These are phyloP conservation scores for Aureobasidium sp. DNA, from an alignment of 2,329 filamentous ascomycete species.

Conservation along the genomic window DNA sequence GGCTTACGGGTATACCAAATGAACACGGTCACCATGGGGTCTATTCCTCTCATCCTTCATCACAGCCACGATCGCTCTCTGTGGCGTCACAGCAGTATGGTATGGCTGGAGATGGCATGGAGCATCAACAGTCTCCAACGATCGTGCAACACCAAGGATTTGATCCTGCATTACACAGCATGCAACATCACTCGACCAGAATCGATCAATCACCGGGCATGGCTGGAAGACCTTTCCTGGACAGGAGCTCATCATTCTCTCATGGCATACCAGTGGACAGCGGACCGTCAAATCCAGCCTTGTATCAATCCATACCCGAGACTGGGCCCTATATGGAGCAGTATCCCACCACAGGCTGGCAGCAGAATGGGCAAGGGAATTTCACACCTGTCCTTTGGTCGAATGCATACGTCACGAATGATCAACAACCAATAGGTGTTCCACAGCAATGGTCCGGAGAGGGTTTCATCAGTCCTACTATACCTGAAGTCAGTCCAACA, in stretches of 20 bases:
- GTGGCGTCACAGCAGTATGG: slow-evolving; percentile 2
- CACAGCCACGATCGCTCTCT: background rate
- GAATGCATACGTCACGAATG: slow-evolving; percentile 4
- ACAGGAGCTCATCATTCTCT: background rate
- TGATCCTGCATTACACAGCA: slow-evolving; percentile 5
- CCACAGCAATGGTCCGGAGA: slow-evolving; percentile 12
- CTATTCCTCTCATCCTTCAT: background rate
- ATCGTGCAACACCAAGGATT: background rate
- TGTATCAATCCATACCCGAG: slow-evolving; percentile 7
- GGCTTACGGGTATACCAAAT: background rate
- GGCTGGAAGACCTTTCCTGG: background rate
- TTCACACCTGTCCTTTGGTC: slow-evolving; percentile 12
- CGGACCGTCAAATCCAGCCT: background rate
- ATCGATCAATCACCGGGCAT: background rate
- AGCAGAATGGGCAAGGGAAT: background rate
- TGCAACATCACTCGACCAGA: background rate
- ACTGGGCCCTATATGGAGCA: background rate
- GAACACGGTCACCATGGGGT: background rate
- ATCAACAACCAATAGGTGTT: slow-evolving; percentile 5
- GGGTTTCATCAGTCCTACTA: background rate
- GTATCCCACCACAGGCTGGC: slow-evolving; percentile 1
- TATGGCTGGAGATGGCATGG: background rate
- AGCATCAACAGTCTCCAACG: background rate
- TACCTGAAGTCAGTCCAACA: background rate
- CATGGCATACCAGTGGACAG: background rate